These are phyloP conservation scores for Erythrophleum ivorense DNA, from an alignment of 331 rosid genomes.

Conservation along the genomic window DNA sequence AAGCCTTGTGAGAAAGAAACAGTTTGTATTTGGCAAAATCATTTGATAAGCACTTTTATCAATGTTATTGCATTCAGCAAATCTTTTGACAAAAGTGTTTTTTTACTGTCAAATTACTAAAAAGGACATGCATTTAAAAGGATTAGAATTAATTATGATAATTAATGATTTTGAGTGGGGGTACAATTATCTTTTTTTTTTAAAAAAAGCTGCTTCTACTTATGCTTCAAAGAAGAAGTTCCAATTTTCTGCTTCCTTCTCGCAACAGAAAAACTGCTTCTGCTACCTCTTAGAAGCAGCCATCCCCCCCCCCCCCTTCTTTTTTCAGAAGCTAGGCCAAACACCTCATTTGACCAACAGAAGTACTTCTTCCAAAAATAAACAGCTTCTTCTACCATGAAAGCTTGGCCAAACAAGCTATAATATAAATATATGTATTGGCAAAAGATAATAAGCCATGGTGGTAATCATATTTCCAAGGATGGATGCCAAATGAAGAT, in stretches of 20 bases:
- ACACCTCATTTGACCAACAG: not conserved
- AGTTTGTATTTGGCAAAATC: not conserved
- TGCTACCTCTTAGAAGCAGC: not conserved
- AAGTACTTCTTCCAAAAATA: not conserved
- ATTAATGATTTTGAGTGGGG: not conserved
- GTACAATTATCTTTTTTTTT: not conserved
- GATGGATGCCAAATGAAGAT: slow-evolving; percentile 23
- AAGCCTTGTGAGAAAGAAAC: not conserved
- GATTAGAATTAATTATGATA: not conserved
- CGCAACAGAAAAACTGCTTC: not conserved
- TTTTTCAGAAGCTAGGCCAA: not conserved
- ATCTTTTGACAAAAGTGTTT: not conserved
- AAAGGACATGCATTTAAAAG: not conserved
- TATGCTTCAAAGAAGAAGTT: not conserved
- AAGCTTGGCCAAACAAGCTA: not conserved
- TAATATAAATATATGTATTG: not conserved
- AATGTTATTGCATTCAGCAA: not conserved
- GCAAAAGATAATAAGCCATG: slow-evolving; percentile 16
- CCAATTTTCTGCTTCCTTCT: not conserved
- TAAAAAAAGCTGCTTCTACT: not conserved
- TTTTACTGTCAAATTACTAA: not conserved
- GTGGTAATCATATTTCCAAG: slow-evolving; percentile 12
- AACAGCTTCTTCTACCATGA: not conserved
- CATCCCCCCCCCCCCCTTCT: too few species aligned
- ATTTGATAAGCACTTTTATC: not conserved